Evolutionary conservation across 805 yeast genomes (phyloP), one percentile per base, ranked within the genome.

Genomic region (Starmerella scarabaei): DNA sequence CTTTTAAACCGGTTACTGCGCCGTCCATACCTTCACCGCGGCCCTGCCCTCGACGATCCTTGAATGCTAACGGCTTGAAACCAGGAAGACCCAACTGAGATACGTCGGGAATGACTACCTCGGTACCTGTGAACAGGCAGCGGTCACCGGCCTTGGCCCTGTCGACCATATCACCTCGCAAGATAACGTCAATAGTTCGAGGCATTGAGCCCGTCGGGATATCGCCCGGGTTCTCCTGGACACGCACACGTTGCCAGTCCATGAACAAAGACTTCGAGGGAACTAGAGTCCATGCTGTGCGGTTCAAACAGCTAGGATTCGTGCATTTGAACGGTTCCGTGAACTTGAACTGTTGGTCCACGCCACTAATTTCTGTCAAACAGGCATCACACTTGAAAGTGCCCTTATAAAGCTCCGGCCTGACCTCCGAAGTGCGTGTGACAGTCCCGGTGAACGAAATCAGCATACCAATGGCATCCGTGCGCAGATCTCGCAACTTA

Each of bases 141-240:
- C 83, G 80, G 61, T 88, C 97, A 50, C 98, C 98, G 1, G 98
- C 96, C 60, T 88, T 91, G 3, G 96, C 96, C 49, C 85, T 70
- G 57, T 88, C 98, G 7, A 91, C 97, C 39, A 84, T 70, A 51
- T 88, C 96, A 37, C 97, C 97, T 53, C 98, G 70, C 43, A 88
- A 63, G 37, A 88, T 80, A 19, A 88, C 88, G 58, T 88, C 98
- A 53, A 88, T 61, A 1, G 95, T 88, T 59, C 98, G 74, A 20
- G 98, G 98, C 98, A 88, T 88, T 3, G 96, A 85, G 21, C 98
- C 98, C 0, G 95, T 84, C 21, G 98, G 98, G 42, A 88, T 88
- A 61, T 88, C 97, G 52, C 69, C 80, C n/a, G 96, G 77, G 55
- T 88, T 91, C 56, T 88, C 98, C 59, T 88, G 98, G 49, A 88